Evolutionary conservation across 768 basidiomycete genomes (phyloP).

Genomic region (Neoboletus subvelutipes): DNA sequence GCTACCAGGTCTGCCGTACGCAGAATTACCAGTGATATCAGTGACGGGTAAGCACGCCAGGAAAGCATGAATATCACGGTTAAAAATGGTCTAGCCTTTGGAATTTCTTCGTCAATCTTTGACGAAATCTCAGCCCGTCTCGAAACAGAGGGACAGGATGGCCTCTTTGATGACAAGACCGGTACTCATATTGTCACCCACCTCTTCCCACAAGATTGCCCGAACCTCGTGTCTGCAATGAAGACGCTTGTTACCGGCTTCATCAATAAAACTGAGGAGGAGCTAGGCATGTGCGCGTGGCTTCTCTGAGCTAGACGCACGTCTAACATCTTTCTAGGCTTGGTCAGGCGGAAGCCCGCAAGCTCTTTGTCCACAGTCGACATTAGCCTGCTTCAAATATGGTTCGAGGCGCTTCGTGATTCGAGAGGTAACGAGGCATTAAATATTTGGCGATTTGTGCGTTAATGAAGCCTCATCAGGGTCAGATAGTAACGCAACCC

Average conservation of each 20-base stretch:
- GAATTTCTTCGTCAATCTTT: slow-evolving; percentile 47
- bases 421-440: slow-evolving; percentile 36
- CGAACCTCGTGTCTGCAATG: slow-evolving; percentile 52
- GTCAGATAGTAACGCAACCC: slow-evolving; percentile 24
- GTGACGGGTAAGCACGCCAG: slow-evolving; percentile 46
- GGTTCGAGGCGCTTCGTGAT: slow-evolving; percentile 49
- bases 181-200: slow-evolving; percentile 41
- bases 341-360: slow-evolving; percentile 45
- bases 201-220: slow-evolving; percentile 58
- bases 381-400: slow-evolving; percentile 56
- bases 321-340: slow-evolving; percentile 24
- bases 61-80: neutral
- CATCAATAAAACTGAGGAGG: slow-evolving; percentile 37
- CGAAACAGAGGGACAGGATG: slow-evolving; percentile 28
- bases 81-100: slow-evolving; percentile 37
- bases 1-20: slow-evolving; percentile 55
- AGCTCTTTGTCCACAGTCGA: slow-evolving; percentile 61
- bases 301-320: neutral
- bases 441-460: neutral
- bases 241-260: slow-evolving; percentile 55
- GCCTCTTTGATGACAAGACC: slow-evolving; percentile 18
- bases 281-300: slow-evolving; percentile 29
- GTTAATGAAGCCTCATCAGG: slow-evolving; percentile 7
- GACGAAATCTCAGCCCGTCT: slow-evolving; percentile 42
- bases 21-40: slow-evolving; percentile 59